Evolutionary conservation across 1,139 yeast species (phyloP).

Genomic region (Candida sojae): DNA sequence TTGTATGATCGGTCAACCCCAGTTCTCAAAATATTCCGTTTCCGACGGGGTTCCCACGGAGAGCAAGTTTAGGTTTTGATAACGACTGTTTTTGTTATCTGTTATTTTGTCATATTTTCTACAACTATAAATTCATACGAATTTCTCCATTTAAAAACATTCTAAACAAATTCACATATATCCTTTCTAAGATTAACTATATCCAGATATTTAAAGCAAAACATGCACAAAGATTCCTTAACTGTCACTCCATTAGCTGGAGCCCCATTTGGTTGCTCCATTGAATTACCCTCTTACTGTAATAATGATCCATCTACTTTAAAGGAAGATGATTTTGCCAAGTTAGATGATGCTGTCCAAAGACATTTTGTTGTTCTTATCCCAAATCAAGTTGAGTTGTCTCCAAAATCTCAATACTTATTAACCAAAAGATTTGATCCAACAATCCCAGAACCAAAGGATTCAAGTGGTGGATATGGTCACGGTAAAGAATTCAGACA

Average conservation of each 20-base stretch:
- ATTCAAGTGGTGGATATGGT: slow-evolving; percentile 56
- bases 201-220: neutral
- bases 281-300: slow-evolving; percentile 64
- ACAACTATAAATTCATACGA: slow-evolving; percentile 1
- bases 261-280: slow-evolving; percentile 66
- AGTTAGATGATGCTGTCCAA: slow-evolving; percentile 64
- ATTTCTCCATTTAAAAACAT: neutral
- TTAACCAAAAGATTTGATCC: slow-evolving; percentile 80
- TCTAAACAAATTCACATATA: too few species aligned
- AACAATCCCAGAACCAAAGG: slow-evolving; percentile 54
- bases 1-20: neutral
- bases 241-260: slow-evolving; percentile 49
- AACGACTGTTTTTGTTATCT: neutral
- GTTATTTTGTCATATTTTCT: neutral
- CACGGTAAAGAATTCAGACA: slow-evolving; percentile 86
- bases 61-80: neutral
- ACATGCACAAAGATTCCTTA: slow-evolving; percentile 27
- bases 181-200: too few species aligned
- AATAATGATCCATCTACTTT: slow-evolving; percentile 73
- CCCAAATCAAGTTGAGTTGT: slow-evolving; percentile 63
- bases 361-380: slow-evolving; percentile 70
- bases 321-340: slow-evolving; percentile 61
- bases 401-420: slow-evolving; percentile 73
- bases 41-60: slow-evolving; percentile 5
- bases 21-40: neutral